Evolutionary conservation across 352 stramenopile species (phyloP), one percentile per base, ranked within the genome.

Genomic region (Phytophthora sp.): DNA sequence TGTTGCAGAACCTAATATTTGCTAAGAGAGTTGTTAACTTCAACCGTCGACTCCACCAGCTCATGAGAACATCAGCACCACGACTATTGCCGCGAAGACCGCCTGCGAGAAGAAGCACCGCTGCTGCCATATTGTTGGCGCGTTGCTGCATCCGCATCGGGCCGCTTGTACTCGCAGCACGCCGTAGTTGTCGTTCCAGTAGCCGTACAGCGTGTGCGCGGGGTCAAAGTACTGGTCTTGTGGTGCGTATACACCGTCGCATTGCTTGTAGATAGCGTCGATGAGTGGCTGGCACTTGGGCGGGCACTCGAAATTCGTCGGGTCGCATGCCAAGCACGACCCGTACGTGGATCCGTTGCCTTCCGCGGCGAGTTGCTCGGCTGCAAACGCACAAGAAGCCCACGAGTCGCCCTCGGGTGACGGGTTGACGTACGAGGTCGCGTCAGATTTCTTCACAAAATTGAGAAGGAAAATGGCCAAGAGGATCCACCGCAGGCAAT

Each of bases 231-330:
- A 84, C 26, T 70, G 54, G 56, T 89, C 81, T 35, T 88, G 81
- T 0, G 84, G 81, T 6, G 84, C 68, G 50, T 82, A 86, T 1
- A 92, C 84, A 9, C 66, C 71, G 62, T 89, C 77, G 61, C 84
- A 92, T 44, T 88, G 61, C 51, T 79, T 53, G 74, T 90, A 92
- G 36, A 90, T 63, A 30, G 84, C 78, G 49, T 89, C 57, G 45
- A 92, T 82, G n/a, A 92, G 78, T 44, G 81, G 55, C 46, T 92
- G 84, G 65, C 84, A 92, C 66, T 89, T 90, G 44, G 80, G 60
- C 16, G 81, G 81, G 50, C 84, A 92, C 38, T 62, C 69, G 29
- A 77, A 77, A 15, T 62, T 75, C 15, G 82, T 88, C 31, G 81
- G 81, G 30, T 73, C 62, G 56, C 84, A 92, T 1, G 64, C 69